phyloP scores from a whole-genome alignment of 1,139 yeast genomes.

The Candida sp. region DNA sequence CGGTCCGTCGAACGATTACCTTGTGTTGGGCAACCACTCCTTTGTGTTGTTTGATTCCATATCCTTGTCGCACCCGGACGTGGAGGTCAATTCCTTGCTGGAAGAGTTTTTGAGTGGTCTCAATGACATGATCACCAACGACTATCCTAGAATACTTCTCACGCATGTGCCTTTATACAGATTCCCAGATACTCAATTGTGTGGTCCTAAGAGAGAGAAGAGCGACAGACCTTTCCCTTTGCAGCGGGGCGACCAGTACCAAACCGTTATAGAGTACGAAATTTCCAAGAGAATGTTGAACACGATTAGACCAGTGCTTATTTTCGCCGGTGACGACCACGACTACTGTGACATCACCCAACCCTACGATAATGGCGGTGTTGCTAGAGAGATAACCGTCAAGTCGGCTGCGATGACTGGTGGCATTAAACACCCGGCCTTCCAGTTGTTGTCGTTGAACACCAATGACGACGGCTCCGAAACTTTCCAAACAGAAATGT shows the following conservation, averaged over 20 bases:
- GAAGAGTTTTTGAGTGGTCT: constrained; percentile 28
- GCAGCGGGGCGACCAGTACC: constrained; percentile 66
- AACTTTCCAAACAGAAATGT: constrained; percentile 54
- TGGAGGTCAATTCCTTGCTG: constrained; percentile 25
- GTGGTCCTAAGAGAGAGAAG: constrained; percentile 58
- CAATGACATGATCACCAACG: constrained; percentile 22
- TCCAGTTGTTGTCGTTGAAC: constrained; percentile 78
- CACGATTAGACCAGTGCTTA: constrained; percentile 61
- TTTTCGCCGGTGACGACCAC: constrained; percentile 96
- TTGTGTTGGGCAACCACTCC: constrained; percentile 74
- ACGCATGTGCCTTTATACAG: constrained; percentile 57
- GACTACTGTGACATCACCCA: constrained; percentile 89
- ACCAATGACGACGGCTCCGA: constrained; percentile 27
- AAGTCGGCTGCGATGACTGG: constrained; percentile 94
- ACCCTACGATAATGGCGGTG: constrained; percentile 34
- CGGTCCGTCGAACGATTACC: constrained; percentile 66
- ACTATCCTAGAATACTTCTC: constrained; percentile 68
- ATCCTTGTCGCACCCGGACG: constrained; percentile 59
- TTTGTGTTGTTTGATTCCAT: constrained; percentile 81
- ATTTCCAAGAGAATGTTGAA: constrained; percentile 61
- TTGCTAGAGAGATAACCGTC: constrained; percentile 79
- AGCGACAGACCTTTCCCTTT: constrained; percentile 59
- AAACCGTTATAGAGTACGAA: constrained; percentile 55
- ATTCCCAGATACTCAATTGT: constrained; percentile 29
- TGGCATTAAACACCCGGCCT: constrained; percentile 85